Evolutionary conservation across 768 basidiomycete species (phyloP).

Genomic region (Tephrocybe sp.): DNA sequence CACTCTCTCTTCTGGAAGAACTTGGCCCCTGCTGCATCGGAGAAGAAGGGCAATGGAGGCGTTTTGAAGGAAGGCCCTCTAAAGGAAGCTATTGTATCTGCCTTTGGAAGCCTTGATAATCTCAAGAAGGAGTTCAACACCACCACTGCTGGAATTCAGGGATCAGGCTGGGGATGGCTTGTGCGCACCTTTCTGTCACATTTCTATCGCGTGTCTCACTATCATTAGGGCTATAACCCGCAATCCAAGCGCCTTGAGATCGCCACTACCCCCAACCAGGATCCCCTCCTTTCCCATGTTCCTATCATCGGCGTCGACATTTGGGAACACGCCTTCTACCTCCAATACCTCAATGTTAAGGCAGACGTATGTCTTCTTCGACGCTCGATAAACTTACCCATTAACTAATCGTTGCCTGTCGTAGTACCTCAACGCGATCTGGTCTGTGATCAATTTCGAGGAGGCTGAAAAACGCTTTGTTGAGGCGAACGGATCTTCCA

Average conservation of each 20-base stretch:
- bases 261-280: conserved; percentile 92
- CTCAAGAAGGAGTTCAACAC: conserved; percentile 83
- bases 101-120: conserved; percentile 69
- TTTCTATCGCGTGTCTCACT: not conserved
- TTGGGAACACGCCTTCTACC: conserved; percentile 96
- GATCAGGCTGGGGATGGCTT: conserved; percentile 96
- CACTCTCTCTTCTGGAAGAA: conserved; percentile 97
- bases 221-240: conserved; percentile 66
- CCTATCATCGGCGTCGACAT: conserved; percentile 92
- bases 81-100: conserved; percentile 56
- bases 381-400: not conserved
- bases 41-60: conserved; percentile 60
- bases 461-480: conserved; percentile 63
- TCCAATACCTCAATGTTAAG: conserved; percentile 96
- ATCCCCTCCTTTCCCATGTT: conserved; percentile 72
- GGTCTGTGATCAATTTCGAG: conserved; percentile 88
- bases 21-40: conserved; percentile 61
- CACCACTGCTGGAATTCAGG: conserved; percentile 83
- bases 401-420: not conserved
- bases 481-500: conserved; percentile 22
- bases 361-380: conserved; percentile 61
- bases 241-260: conserved; percentile 74
- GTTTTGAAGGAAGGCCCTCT: conserved; percentile 59
- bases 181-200: conserved; percentile 40
- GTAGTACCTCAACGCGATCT: conserved; percentile 85